A percentile compares a stretch with the other conserved stretches of the same genome.
These are phyloP conservation scores for Raffaelea arxii DNA, from an alignment of 2,329 filamentous ascomycete species.

Conservation along the genomic window DNA sequence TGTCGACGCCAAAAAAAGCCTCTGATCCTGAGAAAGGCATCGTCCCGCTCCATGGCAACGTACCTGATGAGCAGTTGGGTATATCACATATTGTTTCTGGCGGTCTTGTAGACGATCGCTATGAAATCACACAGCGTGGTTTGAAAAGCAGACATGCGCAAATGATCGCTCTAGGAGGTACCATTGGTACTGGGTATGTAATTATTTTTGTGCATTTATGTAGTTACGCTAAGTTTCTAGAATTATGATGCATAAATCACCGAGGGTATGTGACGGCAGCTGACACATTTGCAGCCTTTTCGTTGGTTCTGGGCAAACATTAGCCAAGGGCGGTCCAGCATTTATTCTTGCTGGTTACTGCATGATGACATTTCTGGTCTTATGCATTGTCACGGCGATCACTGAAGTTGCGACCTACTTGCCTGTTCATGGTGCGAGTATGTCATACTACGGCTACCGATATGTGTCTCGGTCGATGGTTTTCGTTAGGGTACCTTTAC, in stretches of 20 bases:
- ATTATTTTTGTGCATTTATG: too few species aligned
- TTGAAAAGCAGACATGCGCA: slow-evolving; percentile 37
- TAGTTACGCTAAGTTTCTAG: too few species aligned
- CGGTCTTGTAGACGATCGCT: too few species aligned
- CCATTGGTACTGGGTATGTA: slow-evolving; percentile 33
- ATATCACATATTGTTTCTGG: too few species aligned
- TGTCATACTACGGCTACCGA: slow-evolving; percentile 35
- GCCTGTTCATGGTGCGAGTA: slow-evolving; percentile 40
- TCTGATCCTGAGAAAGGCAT: too few species aligned
- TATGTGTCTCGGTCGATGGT: slow-evolving; percentile 34
- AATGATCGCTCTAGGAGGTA: slow-evolving; percentile 38
- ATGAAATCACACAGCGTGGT: slow-evolving; percentile 5
- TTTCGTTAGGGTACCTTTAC: slow-evolving; percentile 40
- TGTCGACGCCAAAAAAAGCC: too few species aligned
- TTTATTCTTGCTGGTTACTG: slow-evolving; percentile 22
- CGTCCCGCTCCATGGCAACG: too few species aligned
- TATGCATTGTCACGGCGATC: slow-evolving; percentile 25
- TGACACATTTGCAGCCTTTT: slow-evolving; percentile 21
- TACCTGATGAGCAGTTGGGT: too few species aligned
- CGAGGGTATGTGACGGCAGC: too few species aligned
- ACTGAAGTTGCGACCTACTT: slow-evolving; percentile 52
- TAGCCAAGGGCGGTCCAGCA: slow-evolving; percentile 12
- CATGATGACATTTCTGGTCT: slow-evolving; percentile 23
- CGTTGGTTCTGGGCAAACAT: slow-evolving; percentile 7
- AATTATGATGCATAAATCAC: too few species aligned